Conservation (phyloP, 2,329 filamentous ascomycete genomes). For the Claviceps capensis region DNA sequence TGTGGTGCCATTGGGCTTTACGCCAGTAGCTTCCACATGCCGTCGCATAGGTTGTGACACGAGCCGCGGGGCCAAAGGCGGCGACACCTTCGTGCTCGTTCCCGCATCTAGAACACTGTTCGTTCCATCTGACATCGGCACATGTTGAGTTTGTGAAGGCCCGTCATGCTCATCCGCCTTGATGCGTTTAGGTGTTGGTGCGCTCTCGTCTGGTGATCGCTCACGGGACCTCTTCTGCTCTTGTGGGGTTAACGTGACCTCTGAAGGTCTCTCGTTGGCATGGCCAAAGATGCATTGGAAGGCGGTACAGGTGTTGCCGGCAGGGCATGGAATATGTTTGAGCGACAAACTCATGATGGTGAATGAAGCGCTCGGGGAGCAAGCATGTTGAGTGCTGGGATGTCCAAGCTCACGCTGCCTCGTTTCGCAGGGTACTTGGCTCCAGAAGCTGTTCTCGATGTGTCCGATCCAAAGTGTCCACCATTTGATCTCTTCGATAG, state of each 20-base stretch:
- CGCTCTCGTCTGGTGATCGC: conserved; percentile 13
- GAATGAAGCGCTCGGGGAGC: not conserved
- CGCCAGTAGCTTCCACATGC: conserved; percentile 6
- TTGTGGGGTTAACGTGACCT: conserved; percentile 5
- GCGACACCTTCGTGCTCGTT: not conserved
- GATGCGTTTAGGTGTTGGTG: conserved; percentile 16
- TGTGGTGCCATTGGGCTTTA: not conserved
- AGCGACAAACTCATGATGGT: conserved; percentile 25
- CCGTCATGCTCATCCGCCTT: conserved; percentile 11
- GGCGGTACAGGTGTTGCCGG: conserved; percentile 32
- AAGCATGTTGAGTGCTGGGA: not conserved
- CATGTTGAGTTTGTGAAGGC: not conserved
- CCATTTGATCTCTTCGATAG: not conserved
- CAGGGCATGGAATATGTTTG: conserved; percentile 37
- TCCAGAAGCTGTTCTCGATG: not conserved
- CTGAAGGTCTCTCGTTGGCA: conserved; percentile 16
- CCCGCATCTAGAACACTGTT: not conserved
- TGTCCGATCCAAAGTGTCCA: no score
- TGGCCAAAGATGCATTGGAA: conserved; percentile 39
- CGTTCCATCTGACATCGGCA: not conserved
- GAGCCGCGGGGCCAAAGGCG: conserved; percentile 14
- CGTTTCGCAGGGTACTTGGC: not conserved
- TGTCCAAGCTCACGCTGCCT: not conserved
- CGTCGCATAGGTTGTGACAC: conserved; percentile 19
- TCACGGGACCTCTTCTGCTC: not conserved